Evolutionary conservation across 23 red algal genomes (phyloP), one percentile per base, ranked within the genome.

Genomic region (Cyanidioschyzon merolae): DNA sequence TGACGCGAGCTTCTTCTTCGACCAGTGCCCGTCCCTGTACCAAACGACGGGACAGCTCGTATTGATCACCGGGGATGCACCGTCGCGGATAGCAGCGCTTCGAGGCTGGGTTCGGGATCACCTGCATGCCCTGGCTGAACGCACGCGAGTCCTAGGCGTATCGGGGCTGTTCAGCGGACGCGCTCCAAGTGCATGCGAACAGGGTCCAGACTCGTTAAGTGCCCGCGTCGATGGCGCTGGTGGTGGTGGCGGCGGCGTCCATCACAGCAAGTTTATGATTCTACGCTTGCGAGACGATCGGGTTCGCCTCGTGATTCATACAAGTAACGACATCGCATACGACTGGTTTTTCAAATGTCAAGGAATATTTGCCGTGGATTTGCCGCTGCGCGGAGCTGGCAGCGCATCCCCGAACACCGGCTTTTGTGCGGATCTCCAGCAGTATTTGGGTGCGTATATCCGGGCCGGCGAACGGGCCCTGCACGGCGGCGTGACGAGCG

Each of bases 341-440:
- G 93, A 97, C 76, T 97, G 93, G 93, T 77, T 83, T 34, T 77
- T 50, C 32, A 90, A 89, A 68, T 78, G 68, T 2, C 87, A 97
- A 63, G 93, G 84, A 30, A 79, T 90, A 0, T 97, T 88, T 75
- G 63, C 88, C 34, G 77, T 84, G n/a, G 93, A 97, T 59, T 97
- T 97, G 59, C 32, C 38, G 2, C 1, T 21, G 1, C 27, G 3
- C 3, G 25, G 21, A 27, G 40, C 78, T 1, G 39, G 45, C 1
- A 30, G 59, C 38, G 30, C 36, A 18, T 17, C 59, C 2, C 78
- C 40, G 3, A 50, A 36, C 59, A 7, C 16, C 26, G 40, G 37
- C 12, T 50, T 58, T 40, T 34, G 78, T 17, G 0, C 0, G 1
- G 38, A 41, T 40, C 15, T 81, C 0, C 15, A 27, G 1, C 36